phyloP scores from a whole-genome alignment of 2,329 filamentous ascomycete species.

The Colletotrichum limetticola region DNA sequence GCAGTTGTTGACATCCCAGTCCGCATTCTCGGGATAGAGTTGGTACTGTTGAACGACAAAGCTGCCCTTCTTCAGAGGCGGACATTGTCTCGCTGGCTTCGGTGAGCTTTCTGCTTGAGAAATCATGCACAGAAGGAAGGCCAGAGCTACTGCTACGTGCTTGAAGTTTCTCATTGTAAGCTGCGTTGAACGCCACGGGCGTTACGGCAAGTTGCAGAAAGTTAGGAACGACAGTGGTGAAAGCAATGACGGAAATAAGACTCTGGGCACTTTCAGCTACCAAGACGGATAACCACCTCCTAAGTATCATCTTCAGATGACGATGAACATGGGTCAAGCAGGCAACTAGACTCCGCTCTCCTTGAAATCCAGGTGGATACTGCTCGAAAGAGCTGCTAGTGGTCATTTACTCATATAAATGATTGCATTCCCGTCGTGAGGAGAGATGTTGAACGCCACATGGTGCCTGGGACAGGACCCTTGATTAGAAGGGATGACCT shows the following conservation, averaged over 20 bases:
- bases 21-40: conserved; percentile 49
- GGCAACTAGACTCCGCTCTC: background rate
- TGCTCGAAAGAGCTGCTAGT: background rate
- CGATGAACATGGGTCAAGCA: background rate
- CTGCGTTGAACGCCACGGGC: no score
- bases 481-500: background rate
- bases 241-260: background rate
- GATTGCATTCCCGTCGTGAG: background rate
- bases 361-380: background rate
- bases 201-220: background rate
- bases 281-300: background rate
- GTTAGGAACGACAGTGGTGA: background rate
- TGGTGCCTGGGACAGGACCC: background rate
- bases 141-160: background rate
- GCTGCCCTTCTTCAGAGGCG: conserved; percentile 37
- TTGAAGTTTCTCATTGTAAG: background rate
- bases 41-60: conserved; percentile 43
- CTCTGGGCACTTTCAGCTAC: no score
- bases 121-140: background rate
- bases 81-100: conserved; percentile 24
- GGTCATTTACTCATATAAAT: background rate
- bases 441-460: background rate
- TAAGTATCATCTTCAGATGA: background rate
- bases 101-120: background rate
- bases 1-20: conserved; percentile 46